phyloP scores from a whole-genome alignment of 768 basidiomycete genomes.

The Suillus variegatus region DNA sequence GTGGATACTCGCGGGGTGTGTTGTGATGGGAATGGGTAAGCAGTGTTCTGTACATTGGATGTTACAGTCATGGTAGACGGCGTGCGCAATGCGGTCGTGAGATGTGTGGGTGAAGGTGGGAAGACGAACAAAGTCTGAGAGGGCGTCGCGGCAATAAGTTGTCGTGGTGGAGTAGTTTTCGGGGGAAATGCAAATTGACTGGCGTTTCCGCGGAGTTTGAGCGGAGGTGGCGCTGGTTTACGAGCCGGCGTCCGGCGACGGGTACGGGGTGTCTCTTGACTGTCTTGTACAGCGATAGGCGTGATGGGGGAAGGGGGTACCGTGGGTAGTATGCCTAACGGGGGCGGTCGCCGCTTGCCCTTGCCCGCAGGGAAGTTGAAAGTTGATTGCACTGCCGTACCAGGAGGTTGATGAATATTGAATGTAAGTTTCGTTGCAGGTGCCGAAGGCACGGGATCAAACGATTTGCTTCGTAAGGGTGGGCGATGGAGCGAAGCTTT shows the following conservation, averaged over 20 bases:
- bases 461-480: constrained; percentile 6
- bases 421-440: constrained; percentile 63
- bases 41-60: constrained; percentile 49
- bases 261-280: constrained; percentile 32
- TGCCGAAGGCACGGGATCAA: constrained; percentile 48
- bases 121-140: constrained; percentile 88
- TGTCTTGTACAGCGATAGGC: constrained; percentile 44
- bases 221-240: constrained; percentile 56
- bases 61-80: constrained; percentile 84
- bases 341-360: constrained; percentile 60
- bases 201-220: constrained; percentile 43
- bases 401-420: constrained; percentile 45
- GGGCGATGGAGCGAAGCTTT: constrained; percentile 11
- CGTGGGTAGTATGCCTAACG: constrained; percentile 63
- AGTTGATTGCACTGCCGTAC: constrained; percentile 52
- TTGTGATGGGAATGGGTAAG: constrained; percentile 57
- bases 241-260: constrained; percentile 52
- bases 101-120: constrained; percentile 70
- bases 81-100: constrained; percentile 52
- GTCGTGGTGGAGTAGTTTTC: constrained; percentile 23
- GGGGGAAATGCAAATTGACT: constrained; percentile 30
- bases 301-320: constrained; percentile 73
- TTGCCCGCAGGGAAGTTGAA: constrained; percentile 50
- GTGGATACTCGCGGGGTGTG: constrained; percentile 72
- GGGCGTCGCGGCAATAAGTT: constrained; percentile 45